Evolutionary conservation across 768 basidiomycete species (phyloP), one percentile per base, ranked within the genome.

Genomic region (Omphalotus guepiniiformis): DNA sequence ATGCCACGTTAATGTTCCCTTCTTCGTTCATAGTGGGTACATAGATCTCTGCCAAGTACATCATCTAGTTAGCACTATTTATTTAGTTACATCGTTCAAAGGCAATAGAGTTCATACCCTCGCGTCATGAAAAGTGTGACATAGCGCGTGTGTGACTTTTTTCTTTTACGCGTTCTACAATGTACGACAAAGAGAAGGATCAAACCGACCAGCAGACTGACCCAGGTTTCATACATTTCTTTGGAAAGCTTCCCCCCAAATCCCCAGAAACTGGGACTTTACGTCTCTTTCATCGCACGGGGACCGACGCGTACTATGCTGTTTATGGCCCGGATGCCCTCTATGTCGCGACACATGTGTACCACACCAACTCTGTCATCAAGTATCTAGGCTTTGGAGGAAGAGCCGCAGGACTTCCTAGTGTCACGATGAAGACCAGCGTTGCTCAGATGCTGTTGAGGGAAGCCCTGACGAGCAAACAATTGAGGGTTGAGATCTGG

Each of bases 401-500:
- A 25, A 75, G 73, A 53, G 61, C 69, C 1, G 76, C 72, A 0
- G 80, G 82, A 2, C 69, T 96, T 1, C 83, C 90, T 0, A 85
- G 83, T 44, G 92, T 96, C 40, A 80, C 78, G 0, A 72, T 99
- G 47, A 89, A 81, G 59, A 67, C 74, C 48, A 79, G 78, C 13
- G 80, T 92, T 15, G 93, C 93, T 0, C 87, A 89, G 55, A 73
- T 73, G 29, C 83, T 96, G 51, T 67, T 99, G 37, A 71, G 96
- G 23, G 95, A 98, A 39, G 93, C 92, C 0, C 62, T 99, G 49
- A 98, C 96, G 3, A 71, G 78, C 25, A 89, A 83, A 63, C 95
- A 98, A 66, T 78, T 99, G 51, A 78, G 88, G 38, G 79, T 98
- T 4, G 93, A 99, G 63, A 95, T 99, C 39, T 95, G 91, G 84